Percentiles rank a stretch among this genome's conserved stretches.
These are phyloP conservation scores for Kokia cookei DNA, from an alignment of 441 rosid species.

Conservation along the genomic window DNA sequence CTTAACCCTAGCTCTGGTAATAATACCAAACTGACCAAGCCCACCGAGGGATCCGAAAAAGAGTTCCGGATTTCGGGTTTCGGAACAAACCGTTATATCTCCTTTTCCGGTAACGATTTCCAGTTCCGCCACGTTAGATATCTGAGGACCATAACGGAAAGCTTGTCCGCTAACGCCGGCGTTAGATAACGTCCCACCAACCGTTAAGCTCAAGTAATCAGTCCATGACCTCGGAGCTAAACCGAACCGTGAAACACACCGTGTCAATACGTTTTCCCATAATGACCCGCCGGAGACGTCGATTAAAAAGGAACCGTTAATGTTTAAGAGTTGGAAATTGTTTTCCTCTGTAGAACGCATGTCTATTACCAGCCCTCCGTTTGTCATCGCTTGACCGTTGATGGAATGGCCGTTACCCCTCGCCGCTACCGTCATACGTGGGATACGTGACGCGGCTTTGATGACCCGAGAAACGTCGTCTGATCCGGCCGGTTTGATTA, in stretches of 20 bases:
- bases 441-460: conserved; percentile 39
- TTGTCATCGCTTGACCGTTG: conserved; percentile 94
- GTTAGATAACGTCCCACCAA: conserved; percentile 91
- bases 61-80: conserved; percentile 48
- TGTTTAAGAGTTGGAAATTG: conserved; percentile 29
- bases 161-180: conserved; percentile 97
- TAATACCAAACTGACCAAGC: conserved; percentile 88
- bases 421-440: conserved; percentile 81
- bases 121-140: conserved; percentile 72
- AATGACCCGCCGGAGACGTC: conserved; percentile 89
- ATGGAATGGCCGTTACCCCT: conserved; percentile 95
- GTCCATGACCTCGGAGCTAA: conserved; percentile 93
- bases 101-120: conserved; percentile 86
- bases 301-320: conserved; percentile 20
- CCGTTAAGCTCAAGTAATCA: conserved; percentile 78
- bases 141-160: conserved; percentile 89
- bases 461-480: conserved; percentile 60
- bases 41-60: conserved; percentile 78
- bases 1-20: conserved; percentile 68
- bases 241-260: conserved; percentile 46
- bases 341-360: conserved; percentile 57
- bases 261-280: conserved; percentile 71
- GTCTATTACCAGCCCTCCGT: conserved; percentile 70
- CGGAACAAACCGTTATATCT: conserved; percentile 48
- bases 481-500: conserved; percentile 50